Base-by-base conservation (phyloP, 1,284 basidiomycete genomes). In the Acaromyces ingoldii region DNA sequence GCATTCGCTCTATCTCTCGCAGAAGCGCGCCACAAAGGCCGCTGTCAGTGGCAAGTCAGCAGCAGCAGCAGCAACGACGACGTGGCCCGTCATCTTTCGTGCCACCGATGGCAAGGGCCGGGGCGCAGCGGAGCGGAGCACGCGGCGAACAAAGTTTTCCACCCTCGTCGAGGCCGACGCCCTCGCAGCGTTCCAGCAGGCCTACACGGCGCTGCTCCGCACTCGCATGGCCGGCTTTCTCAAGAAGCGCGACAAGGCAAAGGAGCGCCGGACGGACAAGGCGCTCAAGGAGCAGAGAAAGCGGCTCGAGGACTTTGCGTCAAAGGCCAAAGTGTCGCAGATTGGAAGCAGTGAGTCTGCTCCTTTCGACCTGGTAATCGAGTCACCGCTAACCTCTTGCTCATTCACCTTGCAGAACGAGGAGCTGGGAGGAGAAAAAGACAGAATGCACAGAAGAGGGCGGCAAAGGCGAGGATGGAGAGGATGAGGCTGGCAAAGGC, bases 161-260 rank as follows among this genome's bases (percentile, higher is more conserved):
- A 40, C 30, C 36, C 22, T 25, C 6, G 15, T 30, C 41, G 31
- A 44, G 19, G 30, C 40, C 33, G 36, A 25, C 31, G 47, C 28
- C 24, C 24, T 40, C 9, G 33, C 19, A 15, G 26, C 48, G 28
- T 36, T 52, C 33, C 41, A 33, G 42, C 17, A 38, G 21, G 10
- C 26, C 40, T 47, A 70, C 38, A 26, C 30, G 6, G 49, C 69
- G 13, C 41, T 67, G 34, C 41, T 73, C n/a, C 61, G 70, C 36
- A 57, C 60, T 6, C 57, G 61, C 1, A 62, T 72, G 0, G 55
- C 63, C 1, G 46, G 37, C 13, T 62, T 47, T 19, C 62, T 74
- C 39, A 58, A 61, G 40, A 73, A 71, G 51, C 57, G 67, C 30
- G 68, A 73, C 56, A 71, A 72, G 55, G 70, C 70, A 40, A 73